Conservation (phyloP, 108 stramenopile species). For the Asterionellopsis glacialis region DNA sequence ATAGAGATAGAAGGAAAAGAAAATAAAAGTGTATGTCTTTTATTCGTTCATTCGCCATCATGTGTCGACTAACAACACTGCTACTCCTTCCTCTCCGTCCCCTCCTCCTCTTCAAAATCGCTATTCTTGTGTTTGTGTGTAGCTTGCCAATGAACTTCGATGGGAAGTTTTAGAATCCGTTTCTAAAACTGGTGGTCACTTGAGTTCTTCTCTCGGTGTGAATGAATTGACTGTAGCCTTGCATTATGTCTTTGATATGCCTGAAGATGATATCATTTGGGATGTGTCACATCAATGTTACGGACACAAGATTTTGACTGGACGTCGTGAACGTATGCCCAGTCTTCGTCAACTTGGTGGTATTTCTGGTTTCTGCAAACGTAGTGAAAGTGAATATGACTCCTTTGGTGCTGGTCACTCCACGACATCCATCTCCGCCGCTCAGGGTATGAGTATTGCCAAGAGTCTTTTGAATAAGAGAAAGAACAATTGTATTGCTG, state of each 20-base stretch:
- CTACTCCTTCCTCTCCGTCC: background rate
- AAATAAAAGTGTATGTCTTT: background rate
- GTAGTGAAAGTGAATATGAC: slow-evolving; percentile 92
- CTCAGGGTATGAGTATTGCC: slow-evolving; percentile 94
- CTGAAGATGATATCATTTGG: slow-evolving; percentile 97
- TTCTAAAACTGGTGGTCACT: slow-evolving; percentile 96
- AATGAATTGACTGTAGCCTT: slow-evolving; percentile 94
- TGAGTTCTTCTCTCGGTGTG: slow-evolving; percentile 91
- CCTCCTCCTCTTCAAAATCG: background rate
- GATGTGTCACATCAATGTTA: slow-evolving; percentile 98
- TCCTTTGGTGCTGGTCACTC: slow-evolving; percentile 97
- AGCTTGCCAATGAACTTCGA: slow-evolving; percentile 91
- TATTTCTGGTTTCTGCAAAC: slow-evolving; percentile 93
- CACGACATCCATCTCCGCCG: slow-evolving; percentile 87
- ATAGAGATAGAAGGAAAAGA: no score
- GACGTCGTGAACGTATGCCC: slow-evolving; percentile 79
- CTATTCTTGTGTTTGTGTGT: background rate
- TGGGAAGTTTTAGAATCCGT: slow-evolving; percentile 93
- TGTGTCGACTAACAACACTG: background rate
- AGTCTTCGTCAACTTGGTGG: slow-evolving; percentile 86
- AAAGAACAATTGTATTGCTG: slow-evolving; percentile 94
- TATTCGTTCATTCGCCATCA: background rate
- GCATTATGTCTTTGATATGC: slow-evolving; percentile 97
- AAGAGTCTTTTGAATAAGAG: slow-evolving; percentile 80
- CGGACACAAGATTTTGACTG: slow-evolving; percentile 96